Base-by-base conservation (phyloP, 306 rosid genomes). In the Vigna mungo region DNA sequence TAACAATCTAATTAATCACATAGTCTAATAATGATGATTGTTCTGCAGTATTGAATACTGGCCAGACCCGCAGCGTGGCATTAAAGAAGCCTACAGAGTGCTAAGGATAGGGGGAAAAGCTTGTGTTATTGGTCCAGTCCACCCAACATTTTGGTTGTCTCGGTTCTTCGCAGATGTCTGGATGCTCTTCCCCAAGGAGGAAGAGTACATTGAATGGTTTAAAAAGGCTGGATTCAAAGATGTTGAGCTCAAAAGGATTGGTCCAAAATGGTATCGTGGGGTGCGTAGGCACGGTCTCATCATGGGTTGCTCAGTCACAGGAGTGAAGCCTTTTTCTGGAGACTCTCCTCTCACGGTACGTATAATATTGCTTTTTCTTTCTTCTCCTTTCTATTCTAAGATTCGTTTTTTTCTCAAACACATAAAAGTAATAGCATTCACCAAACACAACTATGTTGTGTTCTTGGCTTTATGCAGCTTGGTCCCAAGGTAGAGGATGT, bases 401-500 rank as follows among this genome's bases (percentile, higher is more conserved):
- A 48, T 48, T 68, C 44, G 30, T 16, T 25, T 44, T 20, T 44
- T 68, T 7, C 27, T 46, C 41, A 39, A 39, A 39, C 44, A 39
- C 44, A 39, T 20, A 20, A 20, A 20, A 20, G 21, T 20, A 20
- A 20, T 20, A 20, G 21, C 21, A 20, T 20, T 20, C 21, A 20
- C 21, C 21, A 20, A 20, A 20, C 44, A 39, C 44, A 39, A 20
- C 46, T 61, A 7, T 6, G 18, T 15, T 63, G 4, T 2, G 15
- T 32, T 34, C 48, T 37, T 63, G 18, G 6, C 32, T 74, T 56
- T 13, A 36, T 83, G 88, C 90, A 92, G 97, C 93, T 92, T 71
- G 96, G 97, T 74, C 90, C 97, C 2, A 92, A 87, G 86, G 90
- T 72, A 66, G 97, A 92, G 83, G 96, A 92, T 68, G 86, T 90